Evolutionary conservation across 495 filamentous ascomycete genomes (phyloP), one percentile per base, ranked within the genome.

Genomic region (Penicillium malachiteum): DNA sequence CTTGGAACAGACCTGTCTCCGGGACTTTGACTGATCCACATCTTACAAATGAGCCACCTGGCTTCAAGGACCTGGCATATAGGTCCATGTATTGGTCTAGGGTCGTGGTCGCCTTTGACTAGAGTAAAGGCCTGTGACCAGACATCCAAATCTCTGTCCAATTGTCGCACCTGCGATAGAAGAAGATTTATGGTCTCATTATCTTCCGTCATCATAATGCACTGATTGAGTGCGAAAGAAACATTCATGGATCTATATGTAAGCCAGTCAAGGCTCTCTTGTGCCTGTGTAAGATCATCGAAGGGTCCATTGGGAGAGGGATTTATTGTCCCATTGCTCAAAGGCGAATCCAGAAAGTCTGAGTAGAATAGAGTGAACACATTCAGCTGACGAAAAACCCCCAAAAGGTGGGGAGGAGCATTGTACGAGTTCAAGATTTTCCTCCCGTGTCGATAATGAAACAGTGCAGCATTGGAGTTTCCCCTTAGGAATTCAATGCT

Each of bases 401-500:
- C 14, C 34, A 50, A 26, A 10, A 39, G 17, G 9, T 12, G 5
- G 1, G 16, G 5, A 11, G 17, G 9, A 3, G 48, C 16, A 1
- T 50, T 50, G 13, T 50, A 50, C 5, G 48, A 37, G 14, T 16
- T 14, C 32, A 50, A n/a, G 13, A 50, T 35, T 5, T 1, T 38
- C 13, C 35, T 17, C 17, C 48, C 48, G 17, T 50, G 17, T 26
- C 38, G 34, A 26, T 39, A 50, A 16, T 50, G 48, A 3, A 50
- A 4, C 34, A 50, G 14, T 12, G 48, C 33, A 3, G 3, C 16
- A 6, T 12, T 21, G 7, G 34, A 9, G 14, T 39, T 39, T 12
- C 34, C 34, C 8, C 48, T 30, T 31, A 62, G 26, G 5, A 57
- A 54, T 26, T 62, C 59, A 33, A 62, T 58, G 16, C 55, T 54